These are phyloP conservation scores for Suillus americanus DNA, from an alignment of 768 basidiomycete species.

Conservation along the genomic window DNA sequence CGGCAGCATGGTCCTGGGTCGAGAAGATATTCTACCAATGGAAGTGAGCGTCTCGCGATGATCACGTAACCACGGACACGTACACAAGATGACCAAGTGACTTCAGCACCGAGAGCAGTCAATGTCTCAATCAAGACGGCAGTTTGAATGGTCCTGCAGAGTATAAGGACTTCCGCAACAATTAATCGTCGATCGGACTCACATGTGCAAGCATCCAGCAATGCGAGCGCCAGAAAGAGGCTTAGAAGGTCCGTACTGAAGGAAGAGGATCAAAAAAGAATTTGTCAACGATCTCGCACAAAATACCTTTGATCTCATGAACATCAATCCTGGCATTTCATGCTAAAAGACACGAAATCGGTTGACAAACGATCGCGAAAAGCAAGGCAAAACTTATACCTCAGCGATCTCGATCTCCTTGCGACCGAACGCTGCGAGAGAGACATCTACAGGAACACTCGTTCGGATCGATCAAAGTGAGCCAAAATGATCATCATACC, in stretches of 20 bases:
- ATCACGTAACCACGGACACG: slow-evolving; percentile 27
- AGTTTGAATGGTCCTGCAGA: slow-evolving; percentile 91
- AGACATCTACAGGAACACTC: slow-evolving; percentile 59
- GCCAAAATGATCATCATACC: slow-evolving; percentile 42
- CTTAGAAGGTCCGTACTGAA: slow-evolving; percentile 72
- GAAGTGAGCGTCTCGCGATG: slow-evolving; percentile 2
- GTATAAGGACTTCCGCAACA: slow-evolving; percentile 2
- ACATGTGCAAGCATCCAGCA: slow-evolving; percentile 98
- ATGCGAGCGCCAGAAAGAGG: slow-evolving; percentile 95
- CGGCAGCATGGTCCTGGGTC: slow-evolving; percentile 98
- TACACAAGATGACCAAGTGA: slow-evolving; percentile 98
- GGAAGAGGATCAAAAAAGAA: slow-evolving; percentile 7
- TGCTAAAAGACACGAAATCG: slow-evolving; percentile 45
- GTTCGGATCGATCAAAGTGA: slow-evolving; percentile 5
- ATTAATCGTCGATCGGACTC: slow-evolving; percentile 23
- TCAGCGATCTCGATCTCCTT: slow-evolving; percentile 99
- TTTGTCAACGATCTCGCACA: background rate
- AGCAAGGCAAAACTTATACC: slow-evolving; percentile 46
- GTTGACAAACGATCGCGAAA: slow-evolving; percentile 9
- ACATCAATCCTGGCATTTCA: slow-evolving; percentile 97
- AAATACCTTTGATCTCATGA: slow-evolving; percentile 82
- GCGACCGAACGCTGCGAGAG: slow-evolving; percentile 98
- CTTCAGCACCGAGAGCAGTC: slow-evolving; percentile 92
- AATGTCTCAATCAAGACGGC: slow-evolving; percentile 99
- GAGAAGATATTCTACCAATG: slow-evolving; percentile 91